Conservation (phyloP, 805 yeast species). For the Ogataea polymorpha region DNA sequence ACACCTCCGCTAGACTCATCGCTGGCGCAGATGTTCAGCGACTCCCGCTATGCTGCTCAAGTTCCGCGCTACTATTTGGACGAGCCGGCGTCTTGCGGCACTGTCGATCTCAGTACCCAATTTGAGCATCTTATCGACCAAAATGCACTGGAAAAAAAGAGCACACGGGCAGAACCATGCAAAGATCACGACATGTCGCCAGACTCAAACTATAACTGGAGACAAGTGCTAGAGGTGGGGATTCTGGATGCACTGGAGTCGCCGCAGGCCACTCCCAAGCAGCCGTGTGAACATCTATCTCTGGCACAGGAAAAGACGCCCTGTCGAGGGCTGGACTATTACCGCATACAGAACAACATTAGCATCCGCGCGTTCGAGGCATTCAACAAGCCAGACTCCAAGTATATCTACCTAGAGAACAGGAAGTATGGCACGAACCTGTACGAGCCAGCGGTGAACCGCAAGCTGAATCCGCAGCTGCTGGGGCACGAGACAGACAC, state of each 20-base stretch:
- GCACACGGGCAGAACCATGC: not conserved
- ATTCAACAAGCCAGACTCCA: conserved; percentile 4
- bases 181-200: not conserved
- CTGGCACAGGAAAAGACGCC: conserved; percentile 9
- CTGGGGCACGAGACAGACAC: not conserved
- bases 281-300: not conserved
- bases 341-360: conserved; percentile 16
- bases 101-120: not conserved
- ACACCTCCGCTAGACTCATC: conserved; percentile 15
- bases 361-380: conserved; percentile 13
- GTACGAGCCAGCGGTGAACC: conserved; percentile 25
- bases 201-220: conserved; percentile 14
- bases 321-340: conserved; percentile 14
- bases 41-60: conserved; percentile 4
- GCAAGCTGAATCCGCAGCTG: conserved; percentile 10
- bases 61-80: conserved; percentile 14
- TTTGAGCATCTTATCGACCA: conserved; percentile 6
- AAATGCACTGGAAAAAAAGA: not conserved
- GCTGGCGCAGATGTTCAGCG: conserved; percentile 9
- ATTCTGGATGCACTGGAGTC: conserved; percentile 3
- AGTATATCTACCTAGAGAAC: conserved; percentile 17
- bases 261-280: conserved; percentile 2
- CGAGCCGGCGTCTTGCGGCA: conserved; percentile 1
- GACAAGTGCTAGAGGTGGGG: conserved; percentile 5
- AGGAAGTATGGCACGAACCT: conserved; percentile 15